phyloP scores from a whole-genome alignment of 352 stramenopile species.

The Globisporangium okanoganense region DNA sequence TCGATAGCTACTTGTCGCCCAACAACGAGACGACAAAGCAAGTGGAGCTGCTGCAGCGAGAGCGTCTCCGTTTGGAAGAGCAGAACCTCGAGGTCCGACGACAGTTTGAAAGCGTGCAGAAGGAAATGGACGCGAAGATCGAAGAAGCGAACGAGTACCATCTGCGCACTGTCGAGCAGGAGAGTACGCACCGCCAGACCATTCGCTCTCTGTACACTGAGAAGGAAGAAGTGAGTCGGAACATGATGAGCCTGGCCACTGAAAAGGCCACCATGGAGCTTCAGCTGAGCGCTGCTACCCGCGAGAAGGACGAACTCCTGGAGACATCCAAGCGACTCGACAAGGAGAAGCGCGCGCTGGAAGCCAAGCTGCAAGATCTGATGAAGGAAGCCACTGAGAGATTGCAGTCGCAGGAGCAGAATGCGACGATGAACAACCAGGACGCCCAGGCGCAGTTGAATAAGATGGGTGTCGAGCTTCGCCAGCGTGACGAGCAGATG shows the following conservation, averaged over 20 bases:
- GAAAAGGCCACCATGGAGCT: conserved; percentile 52
- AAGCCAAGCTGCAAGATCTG: conserved; percentile 45
- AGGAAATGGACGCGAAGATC: conserved; percentile 39
- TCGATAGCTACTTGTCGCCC: conserved; percentile 49
- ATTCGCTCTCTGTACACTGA: conserved; percentile 50
- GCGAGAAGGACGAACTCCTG: conserved; percentile 29
- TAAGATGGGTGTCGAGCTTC: conserved; percentile 29
- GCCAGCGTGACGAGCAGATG: conserved; percentile 46
- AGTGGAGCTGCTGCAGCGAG: conserved; percentile 45
- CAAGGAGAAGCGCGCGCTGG: conserved; percentile 43
- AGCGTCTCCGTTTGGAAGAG: conserved; percentile 57
- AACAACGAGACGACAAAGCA: conserved; percentile 52
- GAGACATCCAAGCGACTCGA: conserved; percentile 39
- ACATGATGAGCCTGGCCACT: conserved; percentile 32
- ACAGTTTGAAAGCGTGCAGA: conserved; percentile 38
- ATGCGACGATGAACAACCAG: conserved; percentile 34
- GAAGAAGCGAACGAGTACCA: conserved; percentile 44
- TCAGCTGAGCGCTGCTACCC: conserved; percentile 32
- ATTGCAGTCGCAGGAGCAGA: conserved; percentile 44
- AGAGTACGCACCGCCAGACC: conserved; percentile 43
- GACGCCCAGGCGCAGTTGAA: conserved; percentile 41
- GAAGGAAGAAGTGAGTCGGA: conserved; percentile 60
- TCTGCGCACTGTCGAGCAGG: conserved; percentile 37
- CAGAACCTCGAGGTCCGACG: conserved; percentile 45
- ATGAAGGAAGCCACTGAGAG: conserved; percentile 46